These are phyloP conservation scores for Camelina hispida DNA, from an alignment of 345 rosid genomes.

Conservation along the genomic window DNA sequence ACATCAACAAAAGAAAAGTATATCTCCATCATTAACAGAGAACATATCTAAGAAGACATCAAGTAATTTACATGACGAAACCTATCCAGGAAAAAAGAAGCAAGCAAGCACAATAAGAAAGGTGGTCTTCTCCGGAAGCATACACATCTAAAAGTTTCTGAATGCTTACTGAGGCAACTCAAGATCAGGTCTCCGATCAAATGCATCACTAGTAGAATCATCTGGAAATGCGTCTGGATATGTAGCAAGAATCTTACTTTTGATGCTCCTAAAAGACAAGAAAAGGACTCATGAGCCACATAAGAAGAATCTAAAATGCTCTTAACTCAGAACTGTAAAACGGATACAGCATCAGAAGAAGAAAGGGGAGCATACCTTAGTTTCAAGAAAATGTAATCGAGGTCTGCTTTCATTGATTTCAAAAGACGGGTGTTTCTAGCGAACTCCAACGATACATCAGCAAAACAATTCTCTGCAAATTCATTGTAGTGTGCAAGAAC, in stretches of 20 bases:
- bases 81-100: neutral
- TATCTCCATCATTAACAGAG: too few relatives aligned
- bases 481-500: conserved; percentile 90
- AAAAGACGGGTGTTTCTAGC: conserved; percentile 67
- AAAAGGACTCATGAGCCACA: neutral
- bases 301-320: neutral
- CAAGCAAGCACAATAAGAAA: conserved; percentile 1
- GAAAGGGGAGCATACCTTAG: conserved; percentile 56
- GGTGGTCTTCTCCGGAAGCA: neutral
- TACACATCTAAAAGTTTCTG: neutral
- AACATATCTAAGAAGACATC: neutral
- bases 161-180: conserved; percentile 57
- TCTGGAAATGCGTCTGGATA: conserved; percentile 96
- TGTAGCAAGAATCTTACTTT: conserved; percentile 65
- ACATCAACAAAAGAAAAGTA: too few relatives aligned
- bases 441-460: conserved; percentile 75
- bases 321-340: neutral
- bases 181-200: conserved; percentile 83
- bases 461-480: conserved; percentile 78
- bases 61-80: neutral
- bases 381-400: conserved; percentile 87
- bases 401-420: conserved; percentile 84
- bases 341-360: neutral
- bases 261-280: conserved; percentile 62
- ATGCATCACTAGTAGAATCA: conserved; percentile 61